Base-by-base conservation (phyloP, 1,139 yeast genomes). In the Yamadazyma dendronema region DNA sequence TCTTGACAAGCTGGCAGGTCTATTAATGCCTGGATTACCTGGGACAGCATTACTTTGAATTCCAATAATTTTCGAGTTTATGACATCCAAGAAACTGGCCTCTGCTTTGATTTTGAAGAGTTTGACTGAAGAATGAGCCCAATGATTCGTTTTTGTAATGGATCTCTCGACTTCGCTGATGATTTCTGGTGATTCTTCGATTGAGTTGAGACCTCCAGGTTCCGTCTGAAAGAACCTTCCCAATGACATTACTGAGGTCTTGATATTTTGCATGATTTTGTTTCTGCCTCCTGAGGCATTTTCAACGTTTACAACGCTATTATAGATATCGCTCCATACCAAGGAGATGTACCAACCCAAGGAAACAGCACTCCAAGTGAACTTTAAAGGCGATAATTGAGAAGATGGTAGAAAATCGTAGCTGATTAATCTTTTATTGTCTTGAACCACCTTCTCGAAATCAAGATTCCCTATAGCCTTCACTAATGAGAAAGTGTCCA, bases 271-370 rank as follows among this genome's bases (percentile, higher is more conserved):
- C 50, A 67, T 58, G 12, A 68, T 49, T 22, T 56, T 57, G 30
- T 52, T 58, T 34, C 51, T 55, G 9, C 54, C 60, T 4, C 65
- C 61, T 9, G 58, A 50, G 30, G 44, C 46, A n/a, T 30, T 32
- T 24, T 46, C 46, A 3, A 57, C 53, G 13, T 33, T 41, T 28
- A 65, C 67, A 9, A 69, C 65, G 17, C 71, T 59, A 35, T 74
- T 72, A 53, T 77, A 86, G 1, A 86, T 72, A 36, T 72, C 67
- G 1, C 83, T 78, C 81, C 89, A 86, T 24, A 86, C 53, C 12
- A 84, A 62, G 11, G 85, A 75, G 31, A 75, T 69, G 54, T 86
- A 82, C 96, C 96, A 88, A 0, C 90, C 89, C 27, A 85, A 64
- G 0, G 92, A 78, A 7, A 73, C 50, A 31, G 65, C 65, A 31